Base-by-base conservation (phyloP, 768 basidiomycete species). In the Lanmaoa pseudosensibilis region DNA sequence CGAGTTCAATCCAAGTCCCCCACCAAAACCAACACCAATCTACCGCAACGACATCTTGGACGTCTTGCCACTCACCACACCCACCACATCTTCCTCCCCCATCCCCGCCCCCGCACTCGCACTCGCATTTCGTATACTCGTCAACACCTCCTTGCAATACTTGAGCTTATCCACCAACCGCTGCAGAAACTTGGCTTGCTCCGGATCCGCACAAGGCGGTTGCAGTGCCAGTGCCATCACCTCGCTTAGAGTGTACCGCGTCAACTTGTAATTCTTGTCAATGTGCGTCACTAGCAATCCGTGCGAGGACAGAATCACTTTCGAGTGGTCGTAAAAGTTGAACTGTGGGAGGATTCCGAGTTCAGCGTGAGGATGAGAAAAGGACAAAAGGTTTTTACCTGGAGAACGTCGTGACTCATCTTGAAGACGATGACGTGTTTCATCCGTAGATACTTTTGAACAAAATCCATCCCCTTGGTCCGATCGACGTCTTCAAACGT, bases 341-440 rank as follows among this genome's bases (percentile, higher is more conserved):
- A 98, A 98, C 96, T 98, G 15, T 6, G 15, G 8, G 27, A n/a
- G n/a, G n/a, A n/a, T n/a, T 0, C n/a, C 3, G n/a, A 16, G 12
- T n/a, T 38, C 16, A 43, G 48, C 47, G 6, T 13, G 36, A 21
- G 23, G 34, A 25, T 23, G 46, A n/a, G n/a, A n/a, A n/a, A n/a
- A n/a, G n/a, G n/a, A n/a, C n/a, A n/a, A n/a, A n/a, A n/a, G n/a
- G n/a, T n/a, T n/a, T n/a, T 43, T 55, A 92, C 94, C 85, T 98
- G 96, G n/a, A 98, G 73, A 53, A 93, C 87, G 65, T 96, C 94
- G 66, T 97, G 93, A 72, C 92, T 94, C 73, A 98, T 74, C 79
- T 94, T 89, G 80, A 99, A 99, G 33, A 98, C 88, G 59, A 98
- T 95, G 46, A 95, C 93, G 63, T 94, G 88, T 75, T 96, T 97